These are phyloP conservation scores for Pleurotus platypus DNA, from an alignment of 768 basidiomycete genomes.

Conservation along the genomic window DNA sequence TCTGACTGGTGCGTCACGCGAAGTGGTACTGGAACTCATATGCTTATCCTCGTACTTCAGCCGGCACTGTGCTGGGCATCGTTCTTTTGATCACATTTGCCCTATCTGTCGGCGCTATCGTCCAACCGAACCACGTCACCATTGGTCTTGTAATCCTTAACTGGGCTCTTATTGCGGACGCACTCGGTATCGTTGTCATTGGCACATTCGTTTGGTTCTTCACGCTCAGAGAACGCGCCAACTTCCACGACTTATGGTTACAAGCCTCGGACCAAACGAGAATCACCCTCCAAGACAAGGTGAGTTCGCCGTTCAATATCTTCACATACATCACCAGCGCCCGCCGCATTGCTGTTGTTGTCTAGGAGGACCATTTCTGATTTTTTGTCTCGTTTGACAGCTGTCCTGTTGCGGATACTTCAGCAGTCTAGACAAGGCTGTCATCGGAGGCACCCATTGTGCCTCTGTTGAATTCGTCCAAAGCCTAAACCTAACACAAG, in stretches of 20 bases:
- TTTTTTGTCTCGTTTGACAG: slow-evolving; percentile 29
- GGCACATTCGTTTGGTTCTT: slow-evolving; percentile 82
- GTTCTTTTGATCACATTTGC: slow-evolving; percentile 63
- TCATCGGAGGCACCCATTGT: slow-evolving; percentile 64
- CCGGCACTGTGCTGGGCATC: slow-evolving; percentile 68
- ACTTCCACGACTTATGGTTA: slow-evolving; percentile 61
- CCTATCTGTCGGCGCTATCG: slow-evolving; percentile 67
- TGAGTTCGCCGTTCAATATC: slow-evolving; percentile 24
- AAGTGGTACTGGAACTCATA: background rate
- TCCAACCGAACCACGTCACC: slow-evolving; percentile 67
- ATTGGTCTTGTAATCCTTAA: slow-evolving; percentile 73
- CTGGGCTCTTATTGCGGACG: slow-evolving; percentile 66
- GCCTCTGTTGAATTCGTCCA: slow-evolving; percentile 35
- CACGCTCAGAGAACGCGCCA: slow-evolving; percentile 66
- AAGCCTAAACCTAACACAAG: slow-evolving; percentile 32
- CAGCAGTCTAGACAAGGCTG: slow-evolving; percentile 54
- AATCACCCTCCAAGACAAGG: slow-evolving; percentile 69
- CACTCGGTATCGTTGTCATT: slow-evolving; percentile 53
- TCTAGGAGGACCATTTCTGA: too few relatives aligned
- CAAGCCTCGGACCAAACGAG: slow-evolving; percentile 41
- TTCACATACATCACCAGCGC: too few relatives aligned
- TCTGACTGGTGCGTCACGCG: slow-evolving; percentile 49
- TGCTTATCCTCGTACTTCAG: slow-evolving; percentile 31
- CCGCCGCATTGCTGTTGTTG: too few relatives aligned
- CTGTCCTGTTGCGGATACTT: slow-evolving; percentile 87